phyloP scores from a whole-genome alignment of 2,329 filamentous ascomycete species.

The Coniochaeta sp. region DNA sequence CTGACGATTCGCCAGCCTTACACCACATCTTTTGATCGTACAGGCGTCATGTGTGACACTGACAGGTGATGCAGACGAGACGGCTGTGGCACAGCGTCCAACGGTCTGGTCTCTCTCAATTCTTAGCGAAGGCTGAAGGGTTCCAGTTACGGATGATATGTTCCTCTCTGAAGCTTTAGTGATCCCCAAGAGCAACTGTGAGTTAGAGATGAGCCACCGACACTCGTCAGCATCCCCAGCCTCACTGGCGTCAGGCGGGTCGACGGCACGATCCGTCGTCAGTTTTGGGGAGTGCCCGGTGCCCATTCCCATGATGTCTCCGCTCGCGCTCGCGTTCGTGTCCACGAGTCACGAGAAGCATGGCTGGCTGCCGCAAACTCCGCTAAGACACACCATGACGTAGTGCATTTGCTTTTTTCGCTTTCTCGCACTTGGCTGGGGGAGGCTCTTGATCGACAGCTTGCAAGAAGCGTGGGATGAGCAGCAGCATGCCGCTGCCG shows the following conservation, averaged over 20 bases:
- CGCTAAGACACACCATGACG: not conserved
- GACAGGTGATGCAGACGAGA: not conserved
- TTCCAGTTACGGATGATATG: too few species aligned
- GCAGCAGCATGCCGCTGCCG: too few species aligned
- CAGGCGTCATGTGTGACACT: not conserved
- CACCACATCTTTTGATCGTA: not conserved
- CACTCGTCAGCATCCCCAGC: not conserved
- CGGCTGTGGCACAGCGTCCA: not conserved
- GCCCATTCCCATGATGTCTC: not conserved
- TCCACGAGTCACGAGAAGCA: too few species aligned
- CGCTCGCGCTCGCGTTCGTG: too few species aligned
- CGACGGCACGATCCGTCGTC: not conserved
- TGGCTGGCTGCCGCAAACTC: too few species aligned
- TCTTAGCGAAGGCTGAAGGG: too few species aligned
- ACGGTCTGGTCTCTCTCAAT: too few species aligned
- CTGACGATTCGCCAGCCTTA: not conserved
- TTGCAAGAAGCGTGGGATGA: too few species aligned
- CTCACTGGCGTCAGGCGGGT: not conserved
- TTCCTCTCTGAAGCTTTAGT: too few species aligned
- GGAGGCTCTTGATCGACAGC: too few species aligned
- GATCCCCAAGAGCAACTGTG: too few species aligned
- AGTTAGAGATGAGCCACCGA: conserved; percentile 1
- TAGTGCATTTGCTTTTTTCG: not conserved
- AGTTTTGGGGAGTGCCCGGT: not conserved
- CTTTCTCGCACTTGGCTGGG: too few species aligned